phyloP scores from a whole-genome alignment of 2,329 filamentous ascomycete species.

The Fusarium mangiferae region DNA sequence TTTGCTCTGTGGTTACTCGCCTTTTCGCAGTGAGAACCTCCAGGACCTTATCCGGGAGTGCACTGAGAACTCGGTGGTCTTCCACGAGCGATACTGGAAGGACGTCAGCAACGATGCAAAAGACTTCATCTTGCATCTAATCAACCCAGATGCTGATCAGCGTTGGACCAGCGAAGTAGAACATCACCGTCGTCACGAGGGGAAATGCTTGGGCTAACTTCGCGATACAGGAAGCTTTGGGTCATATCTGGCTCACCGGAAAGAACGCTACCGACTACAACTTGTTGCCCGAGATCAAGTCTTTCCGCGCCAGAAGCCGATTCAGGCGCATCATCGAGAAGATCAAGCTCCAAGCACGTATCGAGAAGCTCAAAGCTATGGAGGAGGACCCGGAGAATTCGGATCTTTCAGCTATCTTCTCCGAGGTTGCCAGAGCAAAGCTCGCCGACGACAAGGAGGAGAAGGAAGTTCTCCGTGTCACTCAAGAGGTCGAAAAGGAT shows the following conservation, averaged over 20 bases:
- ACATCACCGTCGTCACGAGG: not conserved
- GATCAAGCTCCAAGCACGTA: conserved; percentile 94
- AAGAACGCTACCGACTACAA: conserved; percentile 95
- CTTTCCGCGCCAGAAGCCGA: conserved; percentile 90
- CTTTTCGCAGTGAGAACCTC: conserved; percentile 94
- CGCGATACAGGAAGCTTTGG: conserved; percentile 72
- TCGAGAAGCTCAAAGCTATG: conserved; percentile 92
- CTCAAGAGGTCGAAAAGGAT: conserved; percentile 66
- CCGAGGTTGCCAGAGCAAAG: conserved; percentile 93
- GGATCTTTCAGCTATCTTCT: conserved; percentile 77
- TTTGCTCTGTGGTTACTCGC: conserved; percentile 95
- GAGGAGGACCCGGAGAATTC: conserved; percentile 81
- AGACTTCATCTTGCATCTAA: conserved; percentile 85
- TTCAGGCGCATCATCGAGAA: conserved; percentile 94
- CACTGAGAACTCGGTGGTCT: conserved; percentile 82
- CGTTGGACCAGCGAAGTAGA: conserved; percentile 81
- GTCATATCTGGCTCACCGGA: conserved; percentile 90
- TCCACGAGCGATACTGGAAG: conserved; percentile 98
- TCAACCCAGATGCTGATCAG: conserved; percentile 81
- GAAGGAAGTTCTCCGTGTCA: conserved; percentile 77
- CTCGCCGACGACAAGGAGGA: conserved; percentile 82
- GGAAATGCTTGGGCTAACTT: conserved; percentile 29
- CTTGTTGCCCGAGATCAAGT: conserved; percentile 94
- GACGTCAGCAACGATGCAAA: conserved; percentile 96
- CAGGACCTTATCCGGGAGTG: conserved; percentile 95